A percentile compares a stretch with the other conserved stretches of the same genome.
Evolutionary conservation across 352 stramenopile species (phyloP).

Genomic region (Peronospora destructor): DNA sequence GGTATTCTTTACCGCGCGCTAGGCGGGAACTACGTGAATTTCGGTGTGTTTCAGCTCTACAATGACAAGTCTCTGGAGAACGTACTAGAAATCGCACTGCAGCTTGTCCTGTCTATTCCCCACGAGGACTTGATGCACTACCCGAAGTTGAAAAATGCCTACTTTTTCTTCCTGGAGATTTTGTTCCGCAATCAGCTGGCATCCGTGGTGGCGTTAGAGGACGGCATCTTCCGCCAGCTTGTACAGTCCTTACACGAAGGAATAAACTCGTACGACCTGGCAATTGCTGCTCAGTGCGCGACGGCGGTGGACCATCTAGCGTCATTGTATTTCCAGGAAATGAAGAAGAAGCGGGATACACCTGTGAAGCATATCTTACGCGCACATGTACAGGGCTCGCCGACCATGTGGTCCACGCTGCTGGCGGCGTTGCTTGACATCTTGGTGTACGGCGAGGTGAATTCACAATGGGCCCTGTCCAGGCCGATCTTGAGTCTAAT

Average conservation of each 20-base stretch:
- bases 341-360: slow-evolving; percentile 94
- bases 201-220: slow-evolving; percentile 90
- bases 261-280: slow-evolving; percentile 86
- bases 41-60: slow-evolving; percentile 98
- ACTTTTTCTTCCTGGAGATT: slow-evolving; percentile 98
- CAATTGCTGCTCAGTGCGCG: slow-evolving; percentile 91
- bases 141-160: slow-evolving; percentile 96
- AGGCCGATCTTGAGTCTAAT: slow-evolving; percentile 96
- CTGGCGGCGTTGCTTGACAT: slow-evolving; percentile 93
- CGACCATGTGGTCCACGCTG: slow-evolving; percentile 87
- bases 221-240: slow-evolving; percentile 92
- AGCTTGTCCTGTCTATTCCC: slow-evolving; percentile 93
- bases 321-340: slow-evolving; percentile 93
- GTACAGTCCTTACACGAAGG: slow-evolving; percentile 90
- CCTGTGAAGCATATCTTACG: slow-evolving; percentile 89
- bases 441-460: slow-evolving; percentile 93
- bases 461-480: slow-evolving; percentile 97
- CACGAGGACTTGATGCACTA: slow-evolving; percentile 95
- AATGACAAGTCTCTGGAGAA: slow-evolving; percentile 93
- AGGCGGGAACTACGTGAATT: slow-evolving; percentile 97
- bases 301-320: slow-evolving; percentile 93
- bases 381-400: slow-evolving; percentile 88
- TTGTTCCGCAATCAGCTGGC: slow-evolving; percentile 96
- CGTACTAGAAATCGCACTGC: slow-evolving; percentile 91
- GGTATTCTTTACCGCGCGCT: slow-evolving; percentile 84